phyloP scores from a whole-genome alignment of 139 green algal genomes.

The Chlamydomonas urium region DNA sequence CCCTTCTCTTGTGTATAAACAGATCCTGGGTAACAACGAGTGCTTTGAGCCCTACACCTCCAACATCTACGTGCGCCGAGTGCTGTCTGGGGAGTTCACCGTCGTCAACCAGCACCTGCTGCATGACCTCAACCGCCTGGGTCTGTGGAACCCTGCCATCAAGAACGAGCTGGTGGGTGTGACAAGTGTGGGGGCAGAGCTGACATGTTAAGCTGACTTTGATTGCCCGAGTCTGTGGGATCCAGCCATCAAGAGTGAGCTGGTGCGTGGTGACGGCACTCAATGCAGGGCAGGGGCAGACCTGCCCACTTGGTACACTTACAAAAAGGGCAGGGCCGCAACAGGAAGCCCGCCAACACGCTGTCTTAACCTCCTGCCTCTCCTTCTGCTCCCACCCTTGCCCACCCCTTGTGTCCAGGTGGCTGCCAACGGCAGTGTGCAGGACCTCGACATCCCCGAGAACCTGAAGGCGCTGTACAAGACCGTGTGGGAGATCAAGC shows the following conservation, averaged over 20 bases:
- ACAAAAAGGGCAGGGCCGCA: too few species aligned
- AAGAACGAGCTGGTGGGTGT: conserved; percentile 96
- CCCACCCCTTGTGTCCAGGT: too few species aligned
- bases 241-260: too few species aligned
- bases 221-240: too few species aligned
- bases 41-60: conserved; percentile 89
- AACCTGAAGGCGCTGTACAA: conserved; percentile 95
- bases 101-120: conserved; percentile 99
- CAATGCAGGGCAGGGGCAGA: too few species aligned
- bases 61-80: conserved; percentile 98
- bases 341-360: too few species aligned
- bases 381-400: too few species aligned
- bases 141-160: conserved; percentile 83
- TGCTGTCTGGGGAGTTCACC: conserved; percentile 93
- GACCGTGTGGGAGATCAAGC: conserved; percentile 99
- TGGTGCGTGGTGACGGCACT: too few species aligned
- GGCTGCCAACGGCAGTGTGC: conserved; percentile 53
- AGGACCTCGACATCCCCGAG: conserved; percentile 78
- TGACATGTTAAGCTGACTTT: background rate
- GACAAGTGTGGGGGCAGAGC: background rate
- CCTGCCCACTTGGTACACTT: too few species aligned
- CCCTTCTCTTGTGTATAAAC: too few species aligned
- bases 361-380: too few species aligned
- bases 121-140: conserved; percentile 82
- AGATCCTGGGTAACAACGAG: conserved; percentile 20